Base-by-base conservation (phyloP, 225 moss, liverwort and hornwort genomes). In the Polytrichum commune region DNA sequence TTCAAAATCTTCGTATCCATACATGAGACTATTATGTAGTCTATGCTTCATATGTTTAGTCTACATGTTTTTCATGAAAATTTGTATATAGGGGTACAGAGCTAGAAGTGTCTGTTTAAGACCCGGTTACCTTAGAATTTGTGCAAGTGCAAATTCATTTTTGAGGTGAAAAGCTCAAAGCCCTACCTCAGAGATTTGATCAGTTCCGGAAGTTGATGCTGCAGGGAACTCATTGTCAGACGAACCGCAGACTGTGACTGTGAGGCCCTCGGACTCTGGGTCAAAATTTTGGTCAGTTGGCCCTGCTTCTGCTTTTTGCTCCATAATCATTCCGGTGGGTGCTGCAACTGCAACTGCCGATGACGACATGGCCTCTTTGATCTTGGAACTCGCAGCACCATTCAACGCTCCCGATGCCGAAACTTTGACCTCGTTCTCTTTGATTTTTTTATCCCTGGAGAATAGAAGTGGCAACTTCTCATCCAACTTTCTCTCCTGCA, bases 251-350 rank as follows among this genome's bases (percentile, higher is more conserved):
- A 53, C 55, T 4, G 82, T 85, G 54, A 88, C 69, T 16, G 78
- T 86, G 35, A 80, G 73, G 30, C 68, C 70, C 29, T 83, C 89
- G 25, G 62, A 60, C 19, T 77, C 82, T 20, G 81, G 38, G 18
- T 85, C 80, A 25, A 53, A 62, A 27, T 0, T 56, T 60, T 67
- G 64, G 57, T 28, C 71, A 55, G 68, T 19, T 58, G 67, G 29
- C 62, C 68, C 70, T 1, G 61, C 13, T 72, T 89, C 72, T 7
- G 86, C 54, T 38, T 80, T 64, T 81, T 80, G 69, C 77, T 95
- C 88, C 38, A 88, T 53, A 46, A 92, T 85, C 80, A 73, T 84
- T 18, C 88, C 95, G 9, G 82, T 81, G 1, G 95, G 93, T 5
- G 86, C 71, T 10, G 86, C 78, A 28, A 91, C 33, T 10, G 81